These are phyloP conservation scores for Crepidotus variabilis DNA, from an alignment of 768 basidiomycete species.

Conservation along the genomic window DNA sequence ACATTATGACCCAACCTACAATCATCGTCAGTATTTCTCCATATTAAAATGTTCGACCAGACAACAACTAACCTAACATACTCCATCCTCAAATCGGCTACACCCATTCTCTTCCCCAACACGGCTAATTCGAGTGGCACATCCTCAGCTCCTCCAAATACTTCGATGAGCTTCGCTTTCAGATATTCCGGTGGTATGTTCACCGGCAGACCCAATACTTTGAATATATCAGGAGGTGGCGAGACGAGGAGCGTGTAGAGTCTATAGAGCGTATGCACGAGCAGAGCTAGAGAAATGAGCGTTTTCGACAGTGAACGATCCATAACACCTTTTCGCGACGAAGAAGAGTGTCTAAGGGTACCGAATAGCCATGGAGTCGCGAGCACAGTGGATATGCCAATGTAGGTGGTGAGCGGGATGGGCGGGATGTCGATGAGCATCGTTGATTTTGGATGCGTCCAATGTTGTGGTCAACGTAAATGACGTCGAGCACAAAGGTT, in stretches of 20 bases:
- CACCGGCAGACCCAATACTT: constrained; percentile 48
- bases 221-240: constrained; percentile 62
- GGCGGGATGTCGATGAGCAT: constrained; percentile 12
- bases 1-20: constrained; percentile 66
- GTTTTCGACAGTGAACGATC: constrained; percentile 9
- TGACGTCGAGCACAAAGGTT: not conserved
- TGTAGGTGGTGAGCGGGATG: constrained; percentile 18
- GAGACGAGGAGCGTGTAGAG: constrained; percentile 41
- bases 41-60: not conserved
- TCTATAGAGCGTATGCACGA: constrained; percentile 48
- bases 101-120: constrained; percentile 51
- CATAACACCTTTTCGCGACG: not conserved
- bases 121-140: constrained; percentile 46
- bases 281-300: constrained; percentile 31
- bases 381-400: constrained; percentile 18
- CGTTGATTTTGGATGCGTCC: not conserved
- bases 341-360: constrained; percentile 10
- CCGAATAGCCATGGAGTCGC: constrained; percentile 23
- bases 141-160: constrained; percentile 31
- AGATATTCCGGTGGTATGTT: constrained; percentile 52
- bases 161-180: constrained; percentile 37
- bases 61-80: constrained; percentile 51
- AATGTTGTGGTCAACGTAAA: not conserved
- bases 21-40: not conserved
- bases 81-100: constrained; percentile 51